Base-by-base conservation (phyloP, 257 asterid species). In the Solanum tacnaense region DNA sequence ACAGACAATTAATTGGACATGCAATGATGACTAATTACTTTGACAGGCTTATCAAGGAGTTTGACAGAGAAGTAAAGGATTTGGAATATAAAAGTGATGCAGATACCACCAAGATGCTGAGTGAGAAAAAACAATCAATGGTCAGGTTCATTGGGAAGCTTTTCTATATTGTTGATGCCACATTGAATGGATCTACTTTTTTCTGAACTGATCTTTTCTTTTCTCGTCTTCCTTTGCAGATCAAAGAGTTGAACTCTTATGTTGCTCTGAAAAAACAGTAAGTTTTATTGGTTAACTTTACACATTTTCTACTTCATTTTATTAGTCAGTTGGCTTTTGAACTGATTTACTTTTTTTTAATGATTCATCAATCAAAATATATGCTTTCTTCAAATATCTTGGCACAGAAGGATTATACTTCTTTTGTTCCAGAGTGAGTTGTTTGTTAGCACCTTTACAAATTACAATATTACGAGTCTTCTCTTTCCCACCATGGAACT, bases 221-320 rank as follows among this genome's bases (percentile, higher is more conserved):
- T 88, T 76, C 90, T 35, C 44, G 31, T 82, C 85, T 88, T 91
- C 81, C 82, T 90, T 7, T 94, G 93, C 98, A 97, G 99, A 94
- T 97, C 89, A 97, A 97, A 94, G 99, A 96, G 89, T 90, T 97
- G 92, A 97, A 97, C 87, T 97, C 99, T 8, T 97, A 95, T 89
- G 99, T 97, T 72, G 99, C 99, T 88, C 93, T 96, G 92, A 97
- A 95, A 89, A 97, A 97, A 88, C 96, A 93, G 99, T 96, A 92
- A 94, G 97, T 92, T 85, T 85, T 89, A 31, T 4, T 49, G 44
- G 29, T 38, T 49, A 82, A 13, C 70, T 49, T 49, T 82, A 49
- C 70, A 4, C 31, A 29, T 81, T 49, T 41, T 18, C 68, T 81
- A 29, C 85, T 9, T 82, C 44, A 31, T 29, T 82, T 82, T 10